Evolutionary conservation across 345 rosid species (phyloP), one percentile per base, ranked within the genome.

Genomic region (Moricandia arvensis): DNA sequence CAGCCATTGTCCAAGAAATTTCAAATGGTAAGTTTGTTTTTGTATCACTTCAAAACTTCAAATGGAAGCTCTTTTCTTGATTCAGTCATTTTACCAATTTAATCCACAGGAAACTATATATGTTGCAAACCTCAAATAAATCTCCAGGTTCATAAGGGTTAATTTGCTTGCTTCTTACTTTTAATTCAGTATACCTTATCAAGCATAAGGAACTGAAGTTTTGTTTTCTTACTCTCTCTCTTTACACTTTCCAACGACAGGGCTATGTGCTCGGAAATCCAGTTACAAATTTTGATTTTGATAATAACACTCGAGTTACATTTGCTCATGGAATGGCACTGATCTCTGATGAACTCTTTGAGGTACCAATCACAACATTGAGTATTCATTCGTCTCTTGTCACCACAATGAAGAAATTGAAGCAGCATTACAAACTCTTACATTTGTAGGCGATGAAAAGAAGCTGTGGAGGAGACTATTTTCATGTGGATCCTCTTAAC

Each of bases 261-360:
- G 96, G 93, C 62, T 88, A 82, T 79, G 27, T 89, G 16, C 77
- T 88, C 31, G 93, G 93, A 21, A 90, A 88, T 68, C 85, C 91
- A 3, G 0, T 0, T 15, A 87, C 93, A 13, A 78, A 76, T 5
- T 4, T 1, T 2, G 93, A 87, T 58, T 0, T 1, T 21, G 24
- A 21, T 21, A 21, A 21, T 4, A 87, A 89, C 80, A 43, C 82
- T 2, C 35, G 17, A 2, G 55, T 88, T 71, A 87, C 82, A 63
- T 90, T 67, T 83, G 86, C 85, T 59, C 83, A 85, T 75, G 89
- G 96, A 51, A 31, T 72, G 68, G 45, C 58, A 47, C 68, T 59
- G 11, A 69, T 69, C 2, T 78, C 93, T 29, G 86, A 90, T 59
- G 89, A 90, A 75, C 93, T 90, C 67, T 82, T 79, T 37, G 82